phyloP scores from a whole-genome alignment of 495 filamentous ascomycete species.

The Oleoguttula mirabilis region DNA sequence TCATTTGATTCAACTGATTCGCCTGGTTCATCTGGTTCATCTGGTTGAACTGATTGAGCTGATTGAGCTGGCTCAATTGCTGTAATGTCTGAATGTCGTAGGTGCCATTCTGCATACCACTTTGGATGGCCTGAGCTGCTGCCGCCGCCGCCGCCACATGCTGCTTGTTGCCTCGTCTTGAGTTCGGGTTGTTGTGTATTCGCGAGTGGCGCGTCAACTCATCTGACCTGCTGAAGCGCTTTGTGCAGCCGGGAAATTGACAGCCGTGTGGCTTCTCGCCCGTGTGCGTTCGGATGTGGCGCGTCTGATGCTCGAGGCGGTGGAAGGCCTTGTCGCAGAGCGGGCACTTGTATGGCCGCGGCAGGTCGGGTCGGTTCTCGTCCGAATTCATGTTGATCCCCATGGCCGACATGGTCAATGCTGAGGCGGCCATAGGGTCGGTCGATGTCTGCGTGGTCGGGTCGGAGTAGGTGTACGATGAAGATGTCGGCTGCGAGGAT shows the following conservation, averaged over 20 bases:
- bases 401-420: slow-evolving; percentile 48
- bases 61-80: slow-evolving; percentile 17
- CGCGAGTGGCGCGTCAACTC: slow-evolving; percentile 93
- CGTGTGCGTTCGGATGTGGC: slow-evolving; percentile 94
- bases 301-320: slow-evolving; percentile 92
- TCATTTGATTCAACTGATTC: slow-evolving; percentile 16
- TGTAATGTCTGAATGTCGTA: slow-evolving; percentile 15
- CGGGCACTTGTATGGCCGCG: slow-evolving; percentile 94
- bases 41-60: slow-evolving; percentile 13
- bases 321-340: slow-evolving; percentile 99
- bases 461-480: neutral
- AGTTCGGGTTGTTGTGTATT: slow-evolving; percentile 99
- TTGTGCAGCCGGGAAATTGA: slow-evolving; percentile 87
- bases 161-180: slow-evolving; percentile 81
- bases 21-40: slow-evolving; percentile 23
- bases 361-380: slow-evolving; percentile 58
- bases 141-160: slow-evolving; percentile 33
- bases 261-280: slow-evolving; percentile 97
- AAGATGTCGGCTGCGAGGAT: slow-evolving; percentile 1
- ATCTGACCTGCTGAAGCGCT: slow-evolving; percentile 93
- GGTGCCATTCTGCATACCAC: slow-evolving; percentile 9
- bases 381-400: slow-evolving; percentile 49
- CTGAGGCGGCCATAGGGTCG: slow-evolving; percentile 15
- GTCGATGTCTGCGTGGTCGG: neutral
- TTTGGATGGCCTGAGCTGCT: slow-evolving; percentile 39